Conservation (phyloP, 208 protist species). For the Leishmania braziliensis region DNA sequence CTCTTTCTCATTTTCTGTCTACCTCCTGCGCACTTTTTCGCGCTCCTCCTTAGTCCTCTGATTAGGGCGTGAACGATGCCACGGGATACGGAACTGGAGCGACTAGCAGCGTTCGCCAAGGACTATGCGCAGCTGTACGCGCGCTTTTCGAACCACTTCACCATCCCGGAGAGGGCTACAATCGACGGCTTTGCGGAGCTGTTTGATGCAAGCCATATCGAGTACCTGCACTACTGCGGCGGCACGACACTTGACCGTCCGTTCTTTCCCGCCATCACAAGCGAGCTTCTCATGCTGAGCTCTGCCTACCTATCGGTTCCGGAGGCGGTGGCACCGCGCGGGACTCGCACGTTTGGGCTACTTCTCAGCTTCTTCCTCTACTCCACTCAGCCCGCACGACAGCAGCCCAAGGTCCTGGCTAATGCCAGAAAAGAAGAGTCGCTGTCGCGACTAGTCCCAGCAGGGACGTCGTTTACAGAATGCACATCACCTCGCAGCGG, state of each 20-base stretch:
- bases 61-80: constrained; percentile 11
- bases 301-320: constrained; percentile 70
- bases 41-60: constrained; percentile 6
- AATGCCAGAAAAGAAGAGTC: not conserved
- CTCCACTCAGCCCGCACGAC: constrained; percentile 55
- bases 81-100: constrained; percentile 21
- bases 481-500: not conserved
- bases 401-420: not conserved
- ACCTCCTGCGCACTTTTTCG: not conserved
- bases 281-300: constrained; percentile 63
- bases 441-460: not conserved
- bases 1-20: not conserved
- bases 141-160: constrained; percentile 33
- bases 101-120: constrained; percentile 45
- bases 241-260: constrained; percentile 42
- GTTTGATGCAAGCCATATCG: constrained; percentile 52
- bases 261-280: constrained; percentile 45
- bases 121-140: constrained; percentile 65
- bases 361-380: constrained; percentile 65
- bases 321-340: constrained; percentile 27
- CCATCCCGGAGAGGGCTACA: constrained; percentile 25
- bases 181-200: constrained; percentile 52
- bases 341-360: constrained; percentile 62
- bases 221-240: constrained; percentile 80
- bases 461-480: not conserved